These are phyloP conservation scores for Flueggea neowawraea DNA, from an alignment of 441 rosid species.

Conservation along the genomic window DNA sequence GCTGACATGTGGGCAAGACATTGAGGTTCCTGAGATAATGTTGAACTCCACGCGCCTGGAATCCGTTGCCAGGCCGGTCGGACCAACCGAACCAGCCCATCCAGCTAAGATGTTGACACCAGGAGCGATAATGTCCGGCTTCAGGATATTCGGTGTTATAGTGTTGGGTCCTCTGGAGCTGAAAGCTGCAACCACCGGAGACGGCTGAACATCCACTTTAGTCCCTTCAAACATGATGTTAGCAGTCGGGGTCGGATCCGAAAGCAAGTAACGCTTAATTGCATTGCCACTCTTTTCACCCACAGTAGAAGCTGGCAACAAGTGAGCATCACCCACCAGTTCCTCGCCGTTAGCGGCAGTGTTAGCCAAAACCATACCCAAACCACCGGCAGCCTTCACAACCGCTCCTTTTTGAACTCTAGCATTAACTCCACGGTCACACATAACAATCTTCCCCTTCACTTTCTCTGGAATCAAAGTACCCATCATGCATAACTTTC, in stretches of 20 bases:
- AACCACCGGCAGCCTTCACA: conserved; percentile 80
- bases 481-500: conserved; percentile 64
- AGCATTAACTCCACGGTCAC: conserved; percentile 77
- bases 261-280: conserved; percentile 43
- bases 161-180: conserved; percentile 92
- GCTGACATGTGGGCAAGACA: conserved; percentile 96
- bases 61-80: conserved; percentile 72
- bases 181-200: conserved; percentile 93
- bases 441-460: conserved; percentile 75
- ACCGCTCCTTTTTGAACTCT: conserved; percentile 87
- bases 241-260: conserved; percentile 39
- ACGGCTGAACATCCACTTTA: conserved; percentile 64
- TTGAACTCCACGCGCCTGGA: conserved; percentile 69
- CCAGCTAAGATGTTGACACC: conserved; percentile 96
- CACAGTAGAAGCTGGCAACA: conserved; percentile 69
- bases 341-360: conserved; percentile 74
- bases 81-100: conserved; percentile 67
- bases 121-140: conserved; percentile 88
- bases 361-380: conserved; percentile 87
- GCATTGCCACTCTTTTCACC: conserved; percentile 59
- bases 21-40: conserved; percentile 85
- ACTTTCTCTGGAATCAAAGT: conserved; percentile 57
- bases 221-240: conserved; percentile 71
- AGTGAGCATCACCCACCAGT: conserved; percentile 85
- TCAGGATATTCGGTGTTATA: conserved; percentile 60